These are phyloP conservation scores for Skeletonema grethae DNA, from an alignment of 108 stramenopile genomes.

Conservation along the genomic window DNA sequence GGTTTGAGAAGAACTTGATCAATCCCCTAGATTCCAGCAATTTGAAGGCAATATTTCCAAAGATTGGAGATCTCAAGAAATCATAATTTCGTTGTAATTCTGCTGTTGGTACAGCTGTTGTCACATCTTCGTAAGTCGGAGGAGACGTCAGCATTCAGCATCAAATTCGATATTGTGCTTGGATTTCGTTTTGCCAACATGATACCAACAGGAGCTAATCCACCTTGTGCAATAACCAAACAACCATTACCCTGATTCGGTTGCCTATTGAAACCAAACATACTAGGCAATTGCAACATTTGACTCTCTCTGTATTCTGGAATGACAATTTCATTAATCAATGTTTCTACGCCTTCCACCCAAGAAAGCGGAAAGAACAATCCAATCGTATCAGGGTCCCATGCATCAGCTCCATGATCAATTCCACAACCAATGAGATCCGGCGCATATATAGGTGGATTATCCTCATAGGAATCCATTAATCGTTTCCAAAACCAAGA, in stretches of 20 bases:
- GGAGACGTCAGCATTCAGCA: constrained; percentile 67
- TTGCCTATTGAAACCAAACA: not conserved
- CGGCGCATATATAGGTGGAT: constrained; percentile 55
- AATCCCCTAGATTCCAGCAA: constrained; percentile 55
- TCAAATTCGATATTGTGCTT: constrained; percentile 27
- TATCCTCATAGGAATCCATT: constrained; percentile 35
- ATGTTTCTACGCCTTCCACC: constrained; percentile 60
- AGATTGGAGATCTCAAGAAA: constrained; percentile 51
- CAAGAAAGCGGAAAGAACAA: constrained; percentile 64
- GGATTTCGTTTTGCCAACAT: constrained; percentile 63
- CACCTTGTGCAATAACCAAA: constrained; percentile 66
- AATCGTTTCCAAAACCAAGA: constrained; percentile 70
- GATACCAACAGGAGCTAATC: constrained; percentile 62
- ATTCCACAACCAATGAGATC: constrained; percentile 77
- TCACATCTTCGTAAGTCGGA: constrained; percentile 62
- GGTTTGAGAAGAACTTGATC: constrained; percentile 69
- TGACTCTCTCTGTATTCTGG: constrained; percentile 12
- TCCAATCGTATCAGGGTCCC: constrained; percentile 49
- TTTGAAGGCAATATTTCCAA: constrained; percentile 55
- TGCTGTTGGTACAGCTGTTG: constrained; percentile 48
- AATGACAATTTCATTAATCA: constrained; percentile 32
- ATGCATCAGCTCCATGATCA: constrained; percentile 54
- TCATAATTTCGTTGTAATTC: constrained; percentile 63
- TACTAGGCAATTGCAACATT: not conserved
- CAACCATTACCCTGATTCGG: constrained; percentile 20